Base-by-base conservation (phyloP, 352 stramenopile species). In the Phytophthora cajani region DNA sequence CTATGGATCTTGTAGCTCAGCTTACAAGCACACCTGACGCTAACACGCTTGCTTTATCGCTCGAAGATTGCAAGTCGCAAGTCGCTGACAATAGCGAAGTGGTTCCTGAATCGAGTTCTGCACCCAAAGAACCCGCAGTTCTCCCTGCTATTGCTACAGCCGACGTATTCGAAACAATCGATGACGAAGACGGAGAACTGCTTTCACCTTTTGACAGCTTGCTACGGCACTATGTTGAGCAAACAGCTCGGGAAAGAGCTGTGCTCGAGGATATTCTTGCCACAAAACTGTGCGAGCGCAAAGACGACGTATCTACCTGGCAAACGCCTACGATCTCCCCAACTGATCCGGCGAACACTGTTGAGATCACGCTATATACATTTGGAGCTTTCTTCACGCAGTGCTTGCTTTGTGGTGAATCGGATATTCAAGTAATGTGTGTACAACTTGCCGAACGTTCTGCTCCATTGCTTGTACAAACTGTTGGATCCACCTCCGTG, bases 361-460 rank as follows among this genome's bases (percentile, higher is more conserved):
- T 49, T 33, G 70, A 71, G 55, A 66, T 77, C 51, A 63, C 50
- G 11, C 27, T 74, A 30, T 78, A 87, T 52, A 90, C 81, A 2
- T 91, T 91, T 60, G 84, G 84, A 21, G 62, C 47, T 9, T 80
- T 86, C 60, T 88, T 89, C 21, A 76, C 78, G 0, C 75, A 87
- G 49, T 89, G 81, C 47, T 16, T 87, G 17, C 58, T 68, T 12
- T 71, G 54, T 33, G 67, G 72, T 44, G 42, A 38, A 33, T 25
- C 58, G 0, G 75, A 84, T 16, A 55, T 80, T 40, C 68, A 75
- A 23, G 61, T 69, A 1, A 61, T 62, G 19, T 71, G 62, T 17
- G n/a, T 85, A 19, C 51, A 67, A 27, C 71, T 75, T n/a, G 78
- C 60, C 0, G 81, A 89, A 53, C 74, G 76, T 1, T 74, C 77